These are phyloP conservation scores for Aspergillus cejpii DNA, from an alignment of 2,329 filamentous ascomycete genomes.

Conservation along the genomic window DNA sequence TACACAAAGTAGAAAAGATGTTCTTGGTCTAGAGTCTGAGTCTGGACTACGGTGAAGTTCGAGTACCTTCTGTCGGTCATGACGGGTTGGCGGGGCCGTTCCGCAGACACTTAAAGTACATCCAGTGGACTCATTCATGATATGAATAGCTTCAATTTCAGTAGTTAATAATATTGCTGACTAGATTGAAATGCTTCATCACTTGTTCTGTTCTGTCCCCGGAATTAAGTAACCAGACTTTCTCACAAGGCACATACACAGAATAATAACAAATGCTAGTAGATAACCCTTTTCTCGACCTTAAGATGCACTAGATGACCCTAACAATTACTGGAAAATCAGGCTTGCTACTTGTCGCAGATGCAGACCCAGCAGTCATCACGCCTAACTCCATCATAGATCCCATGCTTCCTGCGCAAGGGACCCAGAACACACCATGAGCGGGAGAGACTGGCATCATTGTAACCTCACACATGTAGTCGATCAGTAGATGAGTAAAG, in stretches of 20 bases:
- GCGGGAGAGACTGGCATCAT: no score
- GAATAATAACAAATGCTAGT: neutral
- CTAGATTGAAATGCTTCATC: neutral
- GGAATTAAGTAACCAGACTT: neutral
- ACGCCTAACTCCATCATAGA: neutral
- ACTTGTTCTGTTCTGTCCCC: neutral
- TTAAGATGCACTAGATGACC: neutral
- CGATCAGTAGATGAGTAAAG: no score
- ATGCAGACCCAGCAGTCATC: neutral
- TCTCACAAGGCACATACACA: neutral
- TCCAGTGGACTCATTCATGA: no score
- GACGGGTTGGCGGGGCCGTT: slow-evolving; percentile 5
- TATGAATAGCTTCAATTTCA: no score
- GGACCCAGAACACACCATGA: no score
- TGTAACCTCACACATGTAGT: no score
- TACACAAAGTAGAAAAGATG: no score
- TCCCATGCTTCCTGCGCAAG: neutral
- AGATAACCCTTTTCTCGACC: no score
- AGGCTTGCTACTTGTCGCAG: neutral
- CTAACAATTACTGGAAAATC: neutral
- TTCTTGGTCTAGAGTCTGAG: no score
- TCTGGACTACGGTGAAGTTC: neutral
- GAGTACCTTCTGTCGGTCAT: slow-evolving; percentile 6
- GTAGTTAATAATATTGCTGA: no score
- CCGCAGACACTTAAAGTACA: neutral